These are phyloP conservation scores for Actinomortierella ambigua DNA, from an alignment of 371 early-diverging fungal species.

Conservation along the genomic window DNA sequence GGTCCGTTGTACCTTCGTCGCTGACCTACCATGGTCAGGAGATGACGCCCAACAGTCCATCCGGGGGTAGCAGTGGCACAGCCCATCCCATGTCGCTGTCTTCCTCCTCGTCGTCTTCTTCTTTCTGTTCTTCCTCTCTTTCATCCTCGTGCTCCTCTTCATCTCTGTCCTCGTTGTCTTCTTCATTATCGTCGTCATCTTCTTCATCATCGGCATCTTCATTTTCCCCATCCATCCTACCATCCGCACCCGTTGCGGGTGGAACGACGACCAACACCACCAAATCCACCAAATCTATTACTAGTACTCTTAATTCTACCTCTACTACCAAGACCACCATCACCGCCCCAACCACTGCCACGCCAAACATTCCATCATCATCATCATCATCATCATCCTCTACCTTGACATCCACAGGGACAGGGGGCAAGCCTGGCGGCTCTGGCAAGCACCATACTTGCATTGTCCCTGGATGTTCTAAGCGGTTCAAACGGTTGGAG, in stretches of 20 bases:
- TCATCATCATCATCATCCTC: constrained; percentile 1
- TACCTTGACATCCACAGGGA: constrained; percentile 1
- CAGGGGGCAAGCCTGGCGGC: constrained; percentile 45
- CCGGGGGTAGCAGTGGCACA: neutral
- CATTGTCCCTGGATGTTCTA: constrained; percentile 62
- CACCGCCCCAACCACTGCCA: neutral
- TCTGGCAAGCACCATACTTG: constrained; percentile 57
- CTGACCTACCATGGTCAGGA: neutral
- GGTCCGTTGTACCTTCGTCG: neutral
- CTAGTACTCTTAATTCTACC: neutral
- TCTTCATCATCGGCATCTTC: constrained; percentile 15
- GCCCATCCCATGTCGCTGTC: neutral
- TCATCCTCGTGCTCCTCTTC: too few species aligned
- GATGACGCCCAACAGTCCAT: neutral
- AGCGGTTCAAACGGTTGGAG: constrained; percentile 75
- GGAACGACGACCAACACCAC: neutral
- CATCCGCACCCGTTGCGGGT: too few species aligned
- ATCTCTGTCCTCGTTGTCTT: too few species aligned
- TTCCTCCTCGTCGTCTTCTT: neutral
- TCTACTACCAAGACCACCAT: neutral
- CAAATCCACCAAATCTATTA: constrained; percentile 1
- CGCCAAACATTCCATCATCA: neutral
- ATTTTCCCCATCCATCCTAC: constrained; percentile 5
- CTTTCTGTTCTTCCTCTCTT: too few species aligned
- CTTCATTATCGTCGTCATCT: neutral